phyloP scores from a whole-genome alignment of 768 basidiomycete species.

The Mycena vitilis region DNA sequence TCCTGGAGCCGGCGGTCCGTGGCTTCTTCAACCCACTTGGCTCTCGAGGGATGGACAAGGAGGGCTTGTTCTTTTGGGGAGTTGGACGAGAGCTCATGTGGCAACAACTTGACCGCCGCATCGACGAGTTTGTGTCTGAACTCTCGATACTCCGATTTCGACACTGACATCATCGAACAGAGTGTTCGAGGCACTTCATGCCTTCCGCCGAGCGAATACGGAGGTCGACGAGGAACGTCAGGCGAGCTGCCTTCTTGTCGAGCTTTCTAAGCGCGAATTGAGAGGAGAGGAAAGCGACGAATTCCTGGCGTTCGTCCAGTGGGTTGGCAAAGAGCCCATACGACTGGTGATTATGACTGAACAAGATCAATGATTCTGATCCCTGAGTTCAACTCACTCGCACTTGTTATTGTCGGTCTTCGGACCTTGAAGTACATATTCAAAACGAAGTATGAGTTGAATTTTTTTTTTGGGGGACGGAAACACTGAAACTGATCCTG shows the following conservation, averaged over 20 bases:
- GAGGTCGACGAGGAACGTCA: not conserved
- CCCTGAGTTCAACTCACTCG: too few species aligned
- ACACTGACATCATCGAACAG: not conserved
- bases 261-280: not conserved
- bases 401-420: too few species aligned
- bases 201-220: not conserved
- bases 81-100: conserved; percentile 12
- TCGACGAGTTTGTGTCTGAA: conserved; percentile 14
- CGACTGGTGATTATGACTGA: too few species aligned
- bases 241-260: not conserved
- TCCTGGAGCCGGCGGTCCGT: conserved; percentile 6
- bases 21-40: too few species aligned
- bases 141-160: not conserved
- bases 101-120: conserved; percentile 15
- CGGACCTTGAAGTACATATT: too few species aligned
- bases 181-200: conserved; percentile 13
- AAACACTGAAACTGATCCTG: too few species aligned
- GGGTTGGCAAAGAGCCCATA: not conserved
- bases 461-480: too few species aligned
- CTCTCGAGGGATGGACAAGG: not conserved
- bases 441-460: too few species aligned
- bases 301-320: conserved; percentile 7
- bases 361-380: too few species aligned
- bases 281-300: not conserved
- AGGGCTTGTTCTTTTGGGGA: conserved; percentile 21